Conservation (phyloP, 345 rosid species). For the Anastatica hierochuntica region DNA sequence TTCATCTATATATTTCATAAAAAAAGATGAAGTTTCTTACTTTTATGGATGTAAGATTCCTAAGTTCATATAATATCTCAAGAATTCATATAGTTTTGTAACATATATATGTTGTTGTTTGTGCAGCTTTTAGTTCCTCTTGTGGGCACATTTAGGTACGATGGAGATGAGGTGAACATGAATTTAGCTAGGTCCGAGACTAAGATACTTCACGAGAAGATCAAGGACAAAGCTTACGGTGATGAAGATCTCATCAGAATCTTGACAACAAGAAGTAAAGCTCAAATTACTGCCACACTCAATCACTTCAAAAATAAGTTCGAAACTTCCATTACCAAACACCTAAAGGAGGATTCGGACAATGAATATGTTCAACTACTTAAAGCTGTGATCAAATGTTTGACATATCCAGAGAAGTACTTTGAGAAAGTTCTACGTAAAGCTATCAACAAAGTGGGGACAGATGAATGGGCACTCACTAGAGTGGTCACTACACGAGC, state of each 20-base stretch:
- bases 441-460: constrained; percentile 56
- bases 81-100: background rate
- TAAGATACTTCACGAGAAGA: constrained; percentile 73
- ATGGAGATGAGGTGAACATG: constrained; percentile 79
- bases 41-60: no score
- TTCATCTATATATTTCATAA: no score
- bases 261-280: constrained; percentile 73
- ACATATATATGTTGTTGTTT: background rate
- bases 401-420: constrained; percentile 49
- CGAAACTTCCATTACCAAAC: constrained; percentile 69
- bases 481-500: constrained; percentile 62
- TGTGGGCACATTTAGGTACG: constrained; percentile 64
- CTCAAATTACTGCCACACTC: constrained; percentile 71
- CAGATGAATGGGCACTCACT: constrained; percentile 73
- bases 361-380: constrained; percentile 43
- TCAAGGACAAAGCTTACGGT: constrained; percentile 54
- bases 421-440: constrained; percentile 57
- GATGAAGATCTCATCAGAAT: constrained; percentile 86
- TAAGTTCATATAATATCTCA: no score
- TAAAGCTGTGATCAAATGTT: constrained; percentile 51
- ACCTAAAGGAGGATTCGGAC: constrained; percentile 38
- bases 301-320: constrained; percentile 66
- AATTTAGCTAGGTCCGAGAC: constrained; percentile 76
- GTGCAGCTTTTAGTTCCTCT: constrained; percentile 81
- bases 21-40: no score